Conservation (phyloP, 2,329 filamentous ascomycete species). For the Alternaria sp. region DNA sequence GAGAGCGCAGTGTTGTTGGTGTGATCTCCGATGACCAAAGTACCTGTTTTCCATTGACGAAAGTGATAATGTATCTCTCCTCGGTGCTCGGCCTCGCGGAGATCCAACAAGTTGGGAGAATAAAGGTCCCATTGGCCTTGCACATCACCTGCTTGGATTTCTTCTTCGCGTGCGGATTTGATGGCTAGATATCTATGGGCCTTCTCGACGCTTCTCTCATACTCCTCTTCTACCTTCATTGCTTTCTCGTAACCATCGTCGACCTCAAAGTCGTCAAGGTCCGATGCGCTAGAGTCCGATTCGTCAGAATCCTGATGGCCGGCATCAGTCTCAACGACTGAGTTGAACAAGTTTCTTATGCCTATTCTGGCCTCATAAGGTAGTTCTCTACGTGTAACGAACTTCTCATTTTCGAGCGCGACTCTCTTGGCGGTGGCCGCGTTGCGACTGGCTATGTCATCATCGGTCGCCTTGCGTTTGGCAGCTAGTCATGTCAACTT, state of each 20-base stretch:
- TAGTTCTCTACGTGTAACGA: not conserved
- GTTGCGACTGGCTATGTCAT: not conserved
- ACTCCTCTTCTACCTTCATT: not conserved
- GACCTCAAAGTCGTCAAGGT: not conserved
- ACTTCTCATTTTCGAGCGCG: not conserved
- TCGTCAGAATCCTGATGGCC: not conserved
- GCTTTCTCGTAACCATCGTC: not conserved
- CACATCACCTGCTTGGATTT: not conserved
- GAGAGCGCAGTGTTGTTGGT: accelerated
- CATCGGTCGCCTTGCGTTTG: not conserved
- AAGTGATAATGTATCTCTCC: not conserved
- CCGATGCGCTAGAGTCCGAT: not conserved
- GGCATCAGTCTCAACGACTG: accelerated
- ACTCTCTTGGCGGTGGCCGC: not conserved
- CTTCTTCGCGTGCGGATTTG: not conserved
- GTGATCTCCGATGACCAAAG: not conserved
- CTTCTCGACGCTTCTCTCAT: not conserved
- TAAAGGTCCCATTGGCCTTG: not conserved
- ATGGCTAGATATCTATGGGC: not conserved
- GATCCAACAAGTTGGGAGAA: not conserved
- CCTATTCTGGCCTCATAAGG: not conserved
- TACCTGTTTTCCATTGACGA: not conserved
- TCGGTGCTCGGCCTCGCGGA: not conserved
- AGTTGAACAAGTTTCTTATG: not conserved
- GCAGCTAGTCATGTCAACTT: not conserved